phyloP scores from a whole-genome alignment of 176 grass and related monocot species.

The Triticum urartu region DNA sequence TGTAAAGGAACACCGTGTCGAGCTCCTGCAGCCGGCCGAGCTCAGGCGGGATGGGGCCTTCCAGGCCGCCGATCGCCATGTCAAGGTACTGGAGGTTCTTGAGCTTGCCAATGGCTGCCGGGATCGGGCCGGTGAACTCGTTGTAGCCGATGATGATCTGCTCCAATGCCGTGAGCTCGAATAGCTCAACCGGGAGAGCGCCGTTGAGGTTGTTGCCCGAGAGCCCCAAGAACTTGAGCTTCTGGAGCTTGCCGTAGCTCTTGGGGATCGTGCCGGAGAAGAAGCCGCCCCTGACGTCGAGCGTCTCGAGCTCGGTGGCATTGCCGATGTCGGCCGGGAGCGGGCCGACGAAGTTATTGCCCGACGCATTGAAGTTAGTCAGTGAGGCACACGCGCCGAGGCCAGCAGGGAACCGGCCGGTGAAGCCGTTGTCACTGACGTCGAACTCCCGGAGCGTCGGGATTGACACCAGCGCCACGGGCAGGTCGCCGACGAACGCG shows the following conservation, averaged over 20 bases:
- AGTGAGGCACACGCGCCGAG: conserved; percentile 50
- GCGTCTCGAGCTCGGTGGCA: conserved; percentile 50
- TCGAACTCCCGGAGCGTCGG: conserved; percentile 58
- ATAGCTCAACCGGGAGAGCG: conserved; percentile 59
- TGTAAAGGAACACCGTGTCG: conserved; percentile 76
- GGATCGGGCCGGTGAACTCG: conserved; percentile 74
- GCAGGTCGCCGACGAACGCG: conserved; percentile 55
- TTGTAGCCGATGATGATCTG: conserved; percentile 94
- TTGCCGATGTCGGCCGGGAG: conserved; percentile 68
- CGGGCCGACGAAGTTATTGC: conserved; percentile 85
- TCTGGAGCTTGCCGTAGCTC: conserved; percentile 62
- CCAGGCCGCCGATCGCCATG: conserved; percentile 74
- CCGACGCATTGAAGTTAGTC: conserved; percentile 71
- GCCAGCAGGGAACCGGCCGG: conserved; percentile 63
- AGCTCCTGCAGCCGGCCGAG: conserved; percentile 59
- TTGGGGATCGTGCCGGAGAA: conserved; percentile 74
- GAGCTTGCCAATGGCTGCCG: conserved; percentile 70
- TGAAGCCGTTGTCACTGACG: conserved; percentile 90
- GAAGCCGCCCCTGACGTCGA: conserved; percentile 85
- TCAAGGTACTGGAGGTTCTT: conserved; percentile 80
- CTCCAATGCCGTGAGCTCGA: conserved; percentile 73
- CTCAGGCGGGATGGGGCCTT: conserved; percentile 65
- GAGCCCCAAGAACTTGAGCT: conserved; percentile 83
- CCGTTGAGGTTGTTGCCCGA: conserved; percentile 95
- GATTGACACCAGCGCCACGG: conserved; percentile 44